Percentiles rank a stretch among this genome's conserved stretches.
phyloP scores from a whole-genome alignment of 2,329 filamentous ascomycete species.

The Eutypella sp. region DNA sequence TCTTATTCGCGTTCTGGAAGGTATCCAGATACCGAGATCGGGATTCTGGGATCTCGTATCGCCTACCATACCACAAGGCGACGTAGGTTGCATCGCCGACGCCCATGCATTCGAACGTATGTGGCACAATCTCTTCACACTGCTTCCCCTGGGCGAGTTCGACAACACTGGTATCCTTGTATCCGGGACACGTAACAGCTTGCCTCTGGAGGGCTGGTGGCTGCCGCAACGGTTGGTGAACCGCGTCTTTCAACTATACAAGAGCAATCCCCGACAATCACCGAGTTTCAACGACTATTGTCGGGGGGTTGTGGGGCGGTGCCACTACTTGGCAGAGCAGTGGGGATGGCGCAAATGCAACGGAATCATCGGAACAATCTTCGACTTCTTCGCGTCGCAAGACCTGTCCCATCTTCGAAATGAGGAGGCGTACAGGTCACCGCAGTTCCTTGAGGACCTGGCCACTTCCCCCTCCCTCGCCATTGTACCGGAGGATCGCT shows the following conservation, averaged over 20 bases:
- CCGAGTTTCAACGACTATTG: constrained; percentile 64
- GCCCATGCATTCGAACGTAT: constrained; percentile 46
- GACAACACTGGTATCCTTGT: constrained; percentile 47
- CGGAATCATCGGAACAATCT: constrained; percentile 54
- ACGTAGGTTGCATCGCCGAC: constrained; percentile 33
- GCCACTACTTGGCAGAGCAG: constrained; percentile 57
- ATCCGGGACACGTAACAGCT: constrained; percentile 30
- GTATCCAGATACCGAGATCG: constrained; percentile 43
- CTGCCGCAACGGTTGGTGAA: constrained; percentile 54
- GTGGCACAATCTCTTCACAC: constrained; percentile 55
- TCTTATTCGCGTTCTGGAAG: constrained; percentile 48
- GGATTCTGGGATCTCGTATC: constrained; percentile 59
- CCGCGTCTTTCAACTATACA: constrained; percentile 55
- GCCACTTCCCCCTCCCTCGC: constrained; percentile 39
- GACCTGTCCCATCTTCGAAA: constrained; percentile 59
- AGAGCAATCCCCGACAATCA: constrained; percentile 47
- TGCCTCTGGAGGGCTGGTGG: constrained; percentile 53
- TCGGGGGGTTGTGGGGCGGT: constrained; percentile 53
- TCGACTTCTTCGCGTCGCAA: constrained; percentile 63
- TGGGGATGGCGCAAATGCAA: constrained; percentile 62
- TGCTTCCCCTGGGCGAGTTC: constrained; percentile 59
- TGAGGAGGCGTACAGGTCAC: constrained; percentile 58
- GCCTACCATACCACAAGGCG: constrained; percentile 33
- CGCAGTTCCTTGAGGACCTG: constrained; percentile 56
- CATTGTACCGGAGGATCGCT: constrained; percentile 51